These are phyloP conservation scores for Sporothrix protearum DNA, from an alignment of 2,329 filamentous ascomycete species.

Conservation along the genomic window DNA sequence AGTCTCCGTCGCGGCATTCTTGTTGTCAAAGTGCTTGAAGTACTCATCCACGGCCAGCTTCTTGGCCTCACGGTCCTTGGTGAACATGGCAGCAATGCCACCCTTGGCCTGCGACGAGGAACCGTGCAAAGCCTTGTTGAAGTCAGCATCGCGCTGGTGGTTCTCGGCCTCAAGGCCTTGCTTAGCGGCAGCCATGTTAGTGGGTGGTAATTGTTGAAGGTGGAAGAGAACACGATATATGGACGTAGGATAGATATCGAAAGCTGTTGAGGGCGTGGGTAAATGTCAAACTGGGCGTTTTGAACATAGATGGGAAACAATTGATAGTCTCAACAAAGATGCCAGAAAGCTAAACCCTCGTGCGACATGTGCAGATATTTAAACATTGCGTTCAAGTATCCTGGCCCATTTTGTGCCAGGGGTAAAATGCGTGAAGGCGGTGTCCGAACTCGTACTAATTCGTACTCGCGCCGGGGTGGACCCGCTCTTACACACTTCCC, in stretches of 20 bases:
- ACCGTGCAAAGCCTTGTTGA: constrained; percentile 85
- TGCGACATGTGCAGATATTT: constrained; percentile 20
- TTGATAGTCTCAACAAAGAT: constrained; percentile 7
- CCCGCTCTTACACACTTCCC: constrained; percentile 5
- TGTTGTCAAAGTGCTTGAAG: constrained; percentile 85
- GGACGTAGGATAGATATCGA: not conserved
- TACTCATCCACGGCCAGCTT: constrained; percentile 71
- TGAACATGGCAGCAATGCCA: constrained; percentile 78
- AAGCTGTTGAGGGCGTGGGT: not conserved
- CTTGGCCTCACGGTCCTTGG: constrained; percentile 63
- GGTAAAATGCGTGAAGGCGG: constrained; percentile 20
- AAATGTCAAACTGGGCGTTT: not conserved
- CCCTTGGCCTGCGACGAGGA: constrained; percentile 64
- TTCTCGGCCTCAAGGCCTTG: constrained; percentile 71
- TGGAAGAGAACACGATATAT: not conserved
- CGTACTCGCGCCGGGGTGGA: constrained; percentile 10
- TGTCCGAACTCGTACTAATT: constrained; percentile 9
- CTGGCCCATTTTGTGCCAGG: constrained; percentile 22
- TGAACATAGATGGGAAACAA: not conserved
- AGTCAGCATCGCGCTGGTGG: constrained; percentile 79
- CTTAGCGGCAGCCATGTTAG: constrained; percentile 23
- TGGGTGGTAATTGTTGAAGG: not conserved
- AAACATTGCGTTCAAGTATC: constrained; percentile 8
- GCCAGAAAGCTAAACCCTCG: not conserved
- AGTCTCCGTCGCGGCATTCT: constrained; percentile 71